A percentile compares a stretch with the other conserved stretches of the same genome.
Conservation (phyloP, 2,329 filamentous ascomycete genomes). For the Neofusicoccum sp. region DNA sequence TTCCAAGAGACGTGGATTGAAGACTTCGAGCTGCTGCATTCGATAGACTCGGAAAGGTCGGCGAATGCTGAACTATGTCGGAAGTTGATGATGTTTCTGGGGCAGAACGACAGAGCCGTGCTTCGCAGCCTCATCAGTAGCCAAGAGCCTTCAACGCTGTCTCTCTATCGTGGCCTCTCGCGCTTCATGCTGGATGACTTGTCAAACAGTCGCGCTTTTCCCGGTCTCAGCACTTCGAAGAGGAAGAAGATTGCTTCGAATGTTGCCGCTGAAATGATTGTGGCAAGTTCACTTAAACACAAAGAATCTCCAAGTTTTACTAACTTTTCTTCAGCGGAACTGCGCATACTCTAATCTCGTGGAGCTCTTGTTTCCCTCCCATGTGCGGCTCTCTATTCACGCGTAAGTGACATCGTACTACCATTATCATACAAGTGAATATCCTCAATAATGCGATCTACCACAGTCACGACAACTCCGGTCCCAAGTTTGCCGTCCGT, state of each 20-base stretch:
- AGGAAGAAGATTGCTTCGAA: conserved; percentile 39
- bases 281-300: conserved; percentile 5
- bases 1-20: conserved; percentile 29
- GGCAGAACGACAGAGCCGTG: conserved; percentile 30
- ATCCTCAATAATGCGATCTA: not conserved
- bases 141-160: conserved; percentile 33
- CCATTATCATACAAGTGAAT: not conserved
- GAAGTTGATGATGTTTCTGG: conserved; percentile 33
- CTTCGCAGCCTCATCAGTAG: conserved; percentile 33
- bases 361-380: conserved; percentile 49
- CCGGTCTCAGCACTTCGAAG: conserved; percentile 33
- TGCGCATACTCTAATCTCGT: conserved; percentile 53
- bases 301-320: not conserved
- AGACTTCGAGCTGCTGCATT: conserved; percentile 31
- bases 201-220: conserved; percentile 29
- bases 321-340: conserved; percentile 37
- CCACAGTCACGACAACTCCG: conserved; percentile 40
- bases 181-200: conserved; percentile 44
- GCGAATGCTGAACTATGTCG: conserved; percentile 34
- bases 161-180: conserved; percentile 40
- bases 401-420: conserved; percentile 28
- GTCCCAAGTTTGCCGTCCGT: conserved; percentile 48
- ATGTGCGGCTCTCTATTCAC: conserved; percentile 53
- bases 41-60: conserved; percentile 34
- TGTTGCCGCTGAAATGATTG: conserved; percentile 43